Base-by-base conservation (phyloP, 192 early-diverging fungal species). In the Backusella macrospora region DNA sequence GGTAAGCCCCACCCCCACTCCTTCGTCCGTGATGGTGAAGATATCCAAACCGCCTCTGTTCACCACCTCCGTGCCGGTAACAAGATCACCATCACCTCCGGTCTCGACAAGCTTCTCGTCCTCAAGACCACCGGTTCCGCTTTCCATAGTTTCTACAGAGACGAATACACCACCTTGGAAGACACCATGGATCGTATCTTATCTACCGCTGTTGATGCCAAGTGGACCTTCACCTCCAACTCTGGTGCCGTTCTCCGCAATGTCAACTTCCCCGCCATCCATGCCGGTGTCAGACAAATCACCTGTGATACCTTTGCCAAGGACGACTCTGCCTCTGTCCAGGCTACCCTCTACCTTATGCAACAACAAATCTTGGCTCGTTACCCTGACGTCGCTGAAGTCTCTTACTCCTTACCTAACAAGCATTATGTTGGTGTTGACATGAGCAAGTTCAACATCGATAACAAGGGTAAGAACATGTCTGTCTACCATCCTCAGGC, bases 81-180 rank as follows among this genome's bases (percentile, higher is more conserved):
- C 65, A 73, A 73, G 15, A 80, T 87, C 13, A 70, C 70, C 29
- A 78, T 92, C 71, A 85, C 81, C 70, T 93, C 92, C 42, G 92
- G 92, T 10, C 84, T 94, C 67, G 82, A 82, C 65, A 89, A 90
- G 29, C 76, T 94, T n/a, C 79, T 90, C 64, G 90, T 94, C 39
- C 86, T 94, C 65, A 94, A 94, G 85, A 92, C 93, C 48, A 94
- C 93, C 34, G 92, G 92, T 65, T 94, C 93, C 16, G 82, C 91
- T 67, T 94, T 94, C 79, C 83, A 85, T 47, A 86, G 88, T 45
- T 94, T 92, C 78, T 86, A 89, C 76, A 84, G 84, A 68, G 91
- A 92, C 71, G 85, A 92, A 74, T 89, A 89, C 81, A 88, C 92
- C 59, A 93, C 93, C 7, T 81, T 94, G 70, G 82, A 85, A 7